These are phyloP conservation scores for Boletus sp. DNA, from an alignment of 1,284 basidiomycete species.

Conservation along the genomic window DNA sequence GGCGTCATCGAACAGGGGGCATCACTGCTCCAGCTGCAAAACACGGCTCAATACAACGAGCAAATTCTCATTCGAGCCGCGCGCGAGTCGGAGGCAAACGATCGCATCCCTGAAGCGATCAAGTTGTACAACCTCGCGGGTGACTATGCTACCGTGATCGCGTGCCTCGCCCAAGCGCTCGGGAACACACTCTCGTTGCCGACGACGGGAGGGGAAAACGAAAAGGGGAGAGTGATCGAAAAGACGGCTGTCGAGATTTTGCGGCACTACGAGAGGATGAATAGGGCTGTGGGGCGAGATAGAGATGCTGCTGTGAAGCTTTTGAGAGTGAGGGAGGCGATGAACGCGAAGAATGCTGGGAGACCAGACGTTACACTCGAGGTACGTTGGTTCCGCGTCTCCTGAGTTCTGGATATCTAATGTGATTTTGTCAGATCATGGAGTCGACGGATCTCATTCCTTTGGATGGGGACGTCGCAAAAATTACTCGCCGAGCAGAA, in stretches of 20 bases:
- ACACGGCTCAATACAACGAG: slow-evolving; percentile 72
- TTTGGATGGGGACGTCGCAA: slow-evolving; percentile 79
- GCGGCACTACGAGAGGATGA: slow-evolving; percentile 81
- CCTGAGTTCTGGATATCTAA: background rate
- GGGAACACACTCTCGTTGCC: slow-evolving; percentile 80
- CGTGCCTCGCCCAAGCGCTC: slow-evolving; percentile 84
- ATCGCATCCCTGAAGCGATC: slow-evolving; percentile 86
- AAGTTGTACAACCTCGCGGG: slow-evolving; percentile 94
- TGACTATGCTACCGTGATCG: slow-evolving; percentile 85
- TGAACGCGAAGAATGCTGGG: slow-evolving; percentile 71
- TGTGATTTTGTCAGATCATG: slow-evolving; percentile 57
- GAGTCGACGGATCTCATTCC: slow-evolving; percentile 89
- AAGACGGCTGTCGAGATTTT: slow-evolving; percentile 81
- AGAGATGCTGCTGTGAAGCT: slow-evolving; percentile 75
- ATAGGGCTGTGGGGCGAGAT: slow-evolving; percentile 71
- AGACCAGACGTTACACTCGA: slow-evolving; percentile 78
- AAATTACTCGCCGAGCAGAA: slow-evolving; percentile 84
- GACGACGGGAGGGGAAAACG: slow-evolving; percentile 57
- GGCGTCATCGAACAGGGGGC: slow-evolving; percentile 87
- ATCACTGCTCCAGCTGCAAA: slow-evolving; percentile 70
- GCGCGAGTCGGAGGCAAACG: slow-evolving; percentile 68
- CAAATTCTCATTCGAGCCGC: slow-evolving; percentile 84
- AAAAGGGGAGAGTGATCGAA: slow-evolving; percentile 69
- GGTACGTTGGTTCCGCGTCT: slow-evolving; percentile 42
- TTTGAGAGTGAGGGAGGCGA: slow-evolving; percentile 79